Conservation (phyloP, 371 early-diverging fungal genomes). For the Conidiobolus incongruus region DNA sequence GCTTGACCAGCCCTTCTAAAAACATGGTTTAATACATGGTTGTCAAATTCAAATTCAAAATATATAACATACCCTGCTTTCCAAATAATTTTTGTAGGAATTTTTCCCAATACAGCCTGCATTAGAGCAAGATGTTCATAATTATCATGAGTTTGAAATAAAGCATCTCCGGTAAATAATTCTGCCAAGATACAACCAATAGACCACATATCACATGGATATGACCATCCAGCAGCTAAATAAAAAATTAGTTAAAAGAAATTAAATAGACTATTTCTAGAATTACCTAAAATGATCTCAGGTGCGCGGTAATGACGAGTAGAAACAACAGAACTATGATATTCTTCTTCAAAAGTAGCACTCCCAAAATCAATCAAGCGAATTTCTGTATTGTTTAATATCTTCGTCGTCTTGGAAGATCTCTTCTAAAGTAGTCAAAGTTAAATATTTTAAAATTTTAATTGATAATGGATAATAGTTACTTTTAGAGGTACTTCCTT, state of each 20-base stretch:
- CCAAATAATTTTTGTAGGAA: conserved; percentile 16
- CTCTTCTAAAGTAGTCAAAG: conserved; percentile 7
- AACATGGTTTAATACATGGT: neutral
- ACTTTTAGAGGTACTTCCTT: neutral
- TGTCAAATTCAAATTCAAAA: neutral
- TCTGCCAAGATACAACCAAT: conserved; percentile 90
- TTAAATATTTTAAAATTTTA: neutral
- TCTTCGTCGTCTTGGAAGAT: conserved; percentile 15
- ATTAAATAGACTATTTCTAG: neutral
- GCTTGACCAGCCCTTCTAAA: neutral
- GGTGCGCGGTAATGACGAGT: conserved; percentile 95
- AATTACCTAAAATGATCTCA: conserved; percentile 68
- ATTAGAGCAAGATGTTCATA: conserved; percentile 51
- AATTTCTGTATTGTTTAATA: conserved; percentile 48
- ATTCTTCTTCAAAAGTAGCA: conserved; percentile 83
- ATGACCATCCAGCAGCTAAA: conserved; percentile 68
- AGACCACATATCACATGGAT: conserved; percentile 94
- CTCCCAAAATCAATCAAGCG: conserved; percentile 90
- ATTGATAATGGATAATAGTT: neutral
- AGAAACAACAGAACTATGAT: conserved; percentile 69
- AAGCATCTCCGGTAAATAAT: conserved; percentile 79
- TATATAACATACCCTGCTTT: conserved; percentile 13
- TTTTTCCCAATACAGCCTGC: conserved; percentile 30
- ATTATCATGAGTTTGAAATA: conserved; percentile 85
- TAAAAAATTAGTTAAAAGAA: neutral